Evolutionary conservation across 306 rosid genomes (phyloP), one percentile per base, ranked within the genome.

Genomic region (Ormosia emarginata): DNA sequence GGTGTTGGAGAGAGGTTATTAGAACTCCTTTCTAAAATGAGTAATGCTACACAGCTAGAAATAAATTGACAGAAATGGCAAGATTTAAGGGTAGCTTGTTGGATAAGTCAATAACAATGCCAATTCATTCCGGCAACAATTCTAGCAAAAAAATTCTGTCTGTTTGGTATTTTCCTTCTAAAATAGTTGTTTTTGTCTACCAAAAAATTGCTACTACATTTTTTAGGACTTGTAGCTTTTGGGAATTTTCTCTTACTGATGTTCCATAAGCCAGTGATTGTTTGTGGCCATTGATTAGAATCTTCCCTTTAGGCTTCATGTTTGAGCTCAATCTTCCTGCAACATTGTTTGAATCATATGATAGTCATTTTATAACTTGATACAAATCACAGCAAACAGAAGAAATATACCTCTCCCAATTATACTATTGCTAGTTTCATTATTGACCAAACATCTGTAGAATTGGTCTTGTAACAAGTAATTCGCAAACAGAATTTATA

Each of bases 251-350:
- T 74, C 95, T 81, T 81, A 91, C 93, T 41, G 90, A 86, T 64
- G 88, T 91, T 71, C 97, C 97, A 50, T 83, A 90, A 43, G 95
- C 91, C 24, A 89, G 89, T 59, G 59, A 77, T 79, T 88, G 87
- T 71, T 76, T 85, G 8, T 82, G 88, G 57, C 94, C 93, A 75
- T 92, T 92, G 79, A 92, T 83, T 17, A 90, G 74, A 80, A 92
- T 89, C 49, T 90, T 82, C 77, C 92, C 91, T 1, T 79, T 85
- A n/a, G 85, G 92, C 67, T 79, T 85, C 36, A 82, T 33, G 76
- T 76, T 82, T 83, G 91, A 83, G 79, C 83, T 70, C 37, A 86
- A 53, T 63, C 94, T 90, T 49, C 97, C 97, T 92, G 87, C 80
- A 79, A 75, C 17, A 10, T 69, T 24, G 32, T 49, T 85, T 29